Conservation (phyloP, 2,329 filamentous ascomycete species). For the Zymoseptoria passerinii region DNA sequence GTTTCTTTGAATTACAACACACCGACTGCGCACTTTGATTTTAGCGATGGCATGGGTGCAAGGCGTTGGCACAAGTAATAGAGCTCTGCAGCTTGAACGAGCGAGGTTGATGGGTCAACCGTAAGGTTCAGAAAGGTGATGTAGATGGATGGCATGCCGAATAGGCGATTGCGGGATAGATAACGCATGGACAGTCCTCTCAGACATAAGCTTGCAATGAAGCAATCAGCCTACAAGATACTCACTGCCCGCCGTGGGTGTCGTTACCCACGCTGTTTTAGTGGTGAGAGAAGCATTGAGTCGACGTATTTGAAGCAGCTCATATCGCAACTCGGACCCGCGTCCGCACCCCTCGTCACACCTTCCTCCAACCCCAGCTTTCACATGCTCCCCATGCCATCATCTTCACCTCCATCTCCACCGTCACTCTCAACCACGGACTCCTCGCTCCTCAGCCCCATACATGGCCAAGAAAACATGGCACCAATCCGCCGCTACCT, state of each 20-base stretch:
- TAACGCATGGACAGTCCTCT: background rate
- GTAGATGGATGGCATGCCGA: background rate
- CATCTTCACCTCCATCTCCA: too few species aligned
- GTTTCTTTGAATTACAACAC: background rate
- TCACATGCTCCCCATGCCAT: background rate
- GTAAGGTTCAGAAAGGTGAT: background rate
- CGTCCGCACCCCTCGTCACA: background rate
- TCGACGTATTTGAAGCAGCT: too few species aligned
- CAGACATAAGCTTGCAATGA: background rate
- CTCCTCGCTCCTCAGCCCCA: background rate
- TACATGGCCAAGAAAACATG: conserved; percentile 51
- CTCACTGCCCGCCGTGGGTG: too few species aligned
- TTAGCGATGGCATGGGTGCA: background rate
- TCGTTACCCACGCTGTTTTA: too few species aligned
- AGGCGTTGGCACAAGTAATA: background rate
- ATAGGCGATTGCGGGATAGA: background rate
- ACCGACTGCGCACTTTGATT: background rate
- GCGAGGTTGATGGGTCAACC: background rate
- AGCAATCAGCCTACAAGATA: too few species aligned
- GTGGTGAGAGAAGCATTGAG: too few species aligned
- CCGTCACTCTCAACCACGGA: too few species aligned
- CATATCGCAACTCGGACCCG: background rate
- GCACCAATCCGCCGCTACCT: conserved; percentile 83
- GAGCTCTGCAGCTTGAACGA: background rate
- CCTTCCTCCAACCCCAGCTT: background rate